These are phyloP conservation scores for Daldinia decipiens DNA, from an alignment of 495 filamentous ascomycete genomes.

Conservation along the genomic window DNA sequence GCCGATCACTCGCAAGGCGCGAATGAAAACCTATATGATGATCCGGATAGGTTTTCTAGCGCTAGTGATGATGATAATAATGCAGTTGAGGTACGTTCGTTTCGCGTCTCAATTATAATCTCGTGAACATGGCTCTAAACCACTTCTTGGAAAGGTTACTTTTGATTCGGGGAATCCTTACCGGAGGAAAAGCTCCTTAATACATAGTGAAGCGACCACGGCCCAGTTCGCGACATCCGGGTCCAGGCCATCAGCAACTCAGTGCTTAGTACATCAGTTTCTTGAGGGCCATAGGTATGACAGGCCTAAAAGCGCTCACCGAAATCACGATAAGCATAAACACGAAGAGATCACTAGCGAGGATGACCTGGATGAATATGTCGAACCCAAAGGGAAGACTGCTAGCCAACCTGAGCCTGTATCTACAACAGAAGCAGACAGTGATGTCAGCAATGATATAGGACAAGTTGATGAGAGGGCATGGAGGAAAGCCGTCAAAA, in stretches of 20 bases:
- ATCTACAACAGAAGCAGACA: conserved; percentile 39
- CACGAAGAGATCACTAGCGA: conserved; percentile 47
- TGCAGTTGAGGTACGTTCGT: conserved; percentile 55
- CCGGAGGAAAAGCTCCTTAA: conserved; percentile 87
- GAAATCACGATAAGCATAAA: conserved; percentile 32
- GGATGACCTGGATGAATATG: conserved; percentile 38
- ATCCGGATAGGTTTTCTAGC: conserved; percentile 44
- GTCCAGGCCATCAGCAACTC: conserved; percentile 58
- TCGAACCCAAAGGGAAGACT: conserved; percentile 51
- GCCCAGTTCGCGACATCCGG: conserved; percentile 57
- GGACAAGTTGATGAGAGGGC: conserved; percentile 59
- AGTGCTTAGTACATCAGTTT: conserved; percentile 86
- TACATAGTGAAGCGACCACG: conserved; percentile 63
- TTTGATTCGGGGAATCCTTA: conserved; percentile 77
- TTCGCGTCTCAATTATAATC: background rate
- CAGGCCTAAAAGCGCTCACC: conserved; percentile 3
- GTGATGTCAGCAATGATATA: conserved; percentile 39
- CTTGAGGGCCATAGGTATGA: conserved; percentile 65
- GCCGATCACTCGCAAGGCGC: conserved; percentile 36
- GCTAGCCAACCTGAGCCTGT: conserved; percentile 7
- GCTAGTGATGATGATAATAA: conserved; percentile 55
- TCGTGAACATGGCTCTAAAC: background rate
- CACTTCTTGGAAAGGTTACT: conserved; percentile 66
- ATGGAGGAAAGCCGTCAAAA: conserved; percentile 54
- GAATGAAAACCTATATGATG: conserved; percentile 43